Evolutionary conservation across 2,329 filamentous ascomycete species (phyloP).

Genomic region (Paecilomyces sp.): DNA sequence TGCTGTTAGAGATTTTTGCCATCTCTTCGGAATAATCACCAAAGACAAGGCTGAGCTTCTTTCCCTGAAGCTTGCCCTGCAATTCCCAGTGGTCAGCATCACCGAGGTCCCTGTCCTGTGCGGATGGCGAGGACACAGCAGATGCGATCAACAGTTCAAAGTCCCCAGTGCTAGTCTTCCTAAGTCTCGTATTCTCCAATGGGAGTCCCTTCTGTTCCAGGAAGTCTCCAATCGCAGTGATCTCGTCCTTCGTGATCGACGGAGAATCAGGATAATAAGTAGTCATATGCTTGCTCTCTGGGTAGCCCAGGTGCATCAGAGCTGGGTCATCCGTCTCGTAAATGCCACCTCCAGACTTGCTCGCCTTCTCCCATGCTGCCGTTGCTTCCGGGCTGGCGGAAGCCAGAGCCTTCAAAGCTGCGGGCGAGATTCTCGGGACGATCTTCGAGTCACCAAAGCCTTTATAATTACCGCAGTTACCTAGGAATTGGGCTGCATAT

Average conservation of each 20-base stretch:
- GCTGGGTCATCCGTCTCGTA: slow-evolving; percentile 59
- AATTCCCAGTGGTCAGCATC: slow-evolving; percentile 57
- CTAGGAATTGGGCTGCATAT: slow-evolving; percentile 71
- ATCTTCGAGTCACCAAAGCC: slow-evolving; percentile 82
- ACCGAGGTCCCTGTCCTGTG: slow-evolving; percentile 60
- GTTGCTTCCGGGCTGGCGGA: slow-evolving; percentile 52
- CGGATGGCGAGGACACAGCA: slow-evolving; percentile 52
- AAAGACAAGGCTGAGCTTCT: slow-evolving; percentile 63
- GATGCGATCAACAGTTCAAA: slow-evolving; percentile 73
- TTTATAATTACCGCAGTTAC: slow-evolving; percentile 80
- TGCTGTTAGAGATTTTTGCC: slow-evolving; percentile 57
- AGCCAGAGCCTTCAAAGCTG: slow-evolving; percentile 59
- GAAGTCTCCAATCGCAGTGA: slow-evolving; percentile 63
- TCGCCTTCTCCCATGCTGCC: slow-evolving; percentile 59
- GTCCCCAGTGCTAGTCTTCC: slow-evolving; percentile 56
- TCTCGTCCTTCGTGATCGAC: slow-evolving; percentile 67
- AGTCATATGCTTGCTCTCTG: slow-evolving; percentile 68
- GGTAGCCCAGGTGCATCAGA: slow-evolving; percentile 69
- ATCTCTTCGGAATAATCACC: slow-evolving; percentile 70
- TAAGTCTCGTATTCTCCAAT: slow-evolving; percentile 67
- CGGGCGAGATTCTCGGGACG: slow-evolving; percentile 61
- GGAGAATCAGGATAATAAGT: slow-evolving; percentile 76
- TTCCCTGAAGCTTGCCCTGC: slow-evolving; percentile 56
- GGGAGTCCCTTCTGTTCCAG: slow-evolving; percentile 65
- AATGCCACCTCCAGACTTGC: slow-evolving; percentile 53